phyloP scores from a whole-genome alignment of 2,329 filamentous ascomycete genomes.

The Sclerotinia minor region DNA sequence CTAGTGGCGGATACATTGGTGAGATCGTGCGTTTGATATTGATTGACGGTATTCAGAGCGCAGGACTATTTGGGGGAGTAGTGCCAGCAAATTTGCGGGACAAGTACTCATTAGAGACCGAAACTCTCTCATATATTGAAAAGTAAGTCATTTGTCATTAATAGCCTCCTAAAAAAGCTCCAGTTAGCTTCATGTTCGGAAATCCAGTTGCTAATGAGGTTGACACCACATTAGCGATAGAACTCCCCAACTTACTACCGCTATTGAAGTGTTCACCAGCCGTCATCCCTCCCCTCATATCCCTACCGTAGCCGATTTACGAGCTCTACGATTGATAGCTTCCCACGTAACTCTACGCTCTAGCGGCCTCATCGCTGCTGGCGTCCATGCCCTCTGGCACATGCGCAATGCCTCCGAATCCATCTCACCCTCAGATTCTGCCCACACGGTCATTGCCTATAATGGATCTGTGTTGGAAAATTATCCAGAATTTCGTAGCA shows the following conservation, averaged over 20 bases:
- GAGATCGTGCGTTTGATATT: constrained; percentile 62
- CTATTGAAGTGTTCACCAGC: constrained; percentile 51
- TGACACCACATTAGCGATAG: constrained; percentile 26
- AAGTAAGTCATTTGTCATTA: constrained; percentile 47
- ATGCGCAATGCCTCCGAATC: constrained; percentile 48
- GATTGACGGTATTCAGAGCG: constrained; percentile 57
- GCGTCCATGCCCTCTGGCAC: constrained; percentile 60
- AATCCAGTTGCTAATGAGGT: constrained; percentile 9
- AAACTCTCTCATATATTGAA: constrained; percentile 56
- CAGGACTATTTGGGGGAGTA: constrained; percentile 56
- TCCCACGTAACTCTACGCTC: constrained; percentile 58
- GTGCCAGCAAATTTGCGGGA: constrained; percentile 54
- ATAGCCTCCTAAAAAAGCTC: neutral
- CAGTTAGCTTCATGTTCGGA: neutral
- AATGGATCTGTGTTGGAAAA: constrained; percentile 79
- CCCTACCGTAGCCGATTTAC: constrained; percentile 52
- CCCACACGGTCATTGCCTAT: constrained; percentile 66
- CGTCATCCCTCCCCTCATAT: constrained; percentile 49
- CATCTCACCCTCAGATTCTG: constrained; percentile 38
- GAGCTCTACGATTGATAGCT: constrained; percentile 54
- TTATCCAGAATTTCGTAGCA: constrained; percentile 66
- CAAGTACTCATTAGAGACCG: constrained; percentile 60
- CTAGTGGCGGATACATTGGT: constrained; percentile 66
- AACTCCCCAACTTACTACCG: constrained; percentile 37
- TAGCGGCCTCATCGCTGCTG: constrained; percentile 58